phyloP scores from a whole-genome alignment of 805 yeast genomes.

The Saccharomycopsis lassenensis region DNA sequence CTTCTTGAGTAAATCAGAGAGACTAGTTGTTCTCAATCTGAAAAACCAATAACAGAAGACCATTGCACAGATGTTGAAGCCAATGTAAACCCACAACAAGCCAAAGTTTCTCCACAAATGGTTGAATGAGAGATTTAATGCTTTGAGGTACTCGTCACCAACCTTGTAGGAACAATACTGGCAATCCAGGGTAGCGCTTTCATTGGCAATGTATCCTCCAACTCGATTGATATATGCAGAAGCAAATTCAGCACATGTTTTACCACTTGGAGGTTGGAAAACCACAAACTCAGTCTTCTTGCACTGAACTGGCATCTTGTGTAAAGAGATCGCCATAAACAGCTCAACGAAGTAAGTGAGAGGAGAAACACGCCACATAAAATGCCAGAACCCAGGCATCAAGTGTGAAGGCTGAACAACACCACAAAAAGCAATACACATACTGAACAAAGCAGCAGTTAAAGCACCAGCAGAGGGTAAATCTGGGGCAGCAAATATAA shows the following conservation, averaged over 20 bases:
- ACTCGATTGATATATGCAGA: slow-evolving; percentile 28
- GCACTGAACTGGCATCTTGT: slow-evolving; percentile 43
- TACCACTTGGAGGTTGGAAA: slow-evolving; percentile 45
- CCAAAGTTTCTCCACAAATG: slow-evolving; percentile 61
- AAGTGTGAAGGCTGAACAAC: slow-evolving; percentile 35
- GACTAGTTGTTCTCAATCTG: slow-evolving; percentile 17
- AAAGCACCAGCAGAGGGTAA: slow-evolving; percentile 57
- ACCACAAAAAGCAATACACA: slow-evolving; percentile 58
- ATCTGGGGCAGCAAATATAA: slow-evolving; percentile 50
- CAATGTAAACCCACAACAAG: slow-evolving; percentile 43
- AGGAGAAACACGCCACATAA: slow-evolving; percentile 69
- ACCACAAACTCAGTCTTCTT: slow-evolving; percentile 35
- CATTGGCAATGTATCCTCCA: slow-evolving; percentile 50
- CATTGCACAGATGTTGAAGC: slow-evolving; percentile 40
- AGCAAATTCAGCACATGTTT: slow-evolving; percentile 53
- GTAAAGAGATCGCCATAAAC: slow-evolving; percentile 37
- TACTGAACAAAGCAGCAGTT: slow-evolving; percentile 48
- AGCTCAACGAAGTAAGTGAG: slow-evolving; percentile 59
- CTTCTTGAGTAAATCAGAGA: slow-evolving; percentile 1
- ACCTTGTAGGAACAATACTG: slow-evolving; percentile 35
- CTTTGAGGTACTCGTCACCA: slow-evolving; percentile 38
- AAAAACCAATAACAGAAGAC: slow-evolving; percentile 26
- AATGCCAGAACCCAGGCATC: slow-evolving; percentile 79
- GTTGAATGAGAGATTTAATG: slow-evolving; percentile 33
- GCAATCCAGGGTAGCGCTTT: slow-evolving; percentile 37